These are phyloP conservation scores for Vicia sativa DNA, from an alignment of 306 rosid genomes.

Conservation along the genomic window DNA sequence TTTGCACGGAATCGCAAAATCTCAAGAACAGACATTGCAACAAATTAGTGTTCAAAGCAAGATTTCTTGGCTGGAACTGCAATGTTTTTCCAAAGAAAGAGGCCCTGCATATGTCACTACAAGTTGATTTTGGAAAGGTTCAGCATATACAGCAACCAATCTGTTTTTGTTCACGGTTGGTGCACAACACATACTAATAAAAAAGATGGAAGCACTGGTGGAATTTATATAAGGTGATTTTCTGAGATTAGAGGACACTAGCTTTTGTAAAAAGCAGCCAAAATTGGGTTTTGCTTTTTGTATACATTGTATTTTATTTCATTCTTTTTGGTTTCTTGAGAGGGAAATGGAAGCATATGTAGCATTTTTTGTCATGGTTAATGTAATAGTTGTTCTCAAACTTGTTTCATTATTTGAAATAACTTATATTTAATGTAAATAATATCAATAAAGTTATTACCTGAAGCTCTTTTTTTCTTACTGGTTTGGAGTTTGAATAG, in stretches of 20 bases:
- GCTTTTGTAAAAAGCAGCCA: conserved; percentile 22
- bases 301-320: conserved; percentile 26
- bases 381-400: conserved; percentile 27
- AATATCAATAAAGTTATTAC: conserved; percentile 34
- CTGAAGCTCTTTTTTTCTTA: background rate
- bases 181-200: conserved; percentile 12
- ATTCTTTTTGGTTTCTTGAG: conserved; percentile 10
- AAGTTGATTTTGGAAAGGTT: conserved; percentile 23
- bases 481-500: background rate
- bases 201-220: conserved; percentile 35
- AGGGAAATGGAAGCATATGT: conserved; percentile 32
- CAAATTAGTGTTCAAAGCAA: conserved; percentile 23
- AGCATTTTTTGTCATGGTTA: conserved; percentile 16
- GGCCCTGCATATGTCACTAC: conserved; percentile 10
- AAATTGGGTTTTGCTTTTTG: conserved; percentile 27
- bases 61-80: conserved; percentile 22
- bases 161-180: conserved; percentile 42
- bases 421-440: conserved; percentile 36
- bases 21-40: conserved; percentile 27
- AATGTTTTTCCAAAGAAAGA: too few species aligned
- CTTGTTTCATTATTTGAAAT: conserved; percentile 27
- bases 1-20: conserved; percentile 34
- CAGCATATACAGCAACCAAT: conserved; percentile 25
- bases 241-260: conserved; percentile 12
- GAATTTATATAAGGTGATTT: conserved; percentile 22